Conservation (phyloP, 306 rosid genomes). For the Lagenaria siceraria region DNA sequence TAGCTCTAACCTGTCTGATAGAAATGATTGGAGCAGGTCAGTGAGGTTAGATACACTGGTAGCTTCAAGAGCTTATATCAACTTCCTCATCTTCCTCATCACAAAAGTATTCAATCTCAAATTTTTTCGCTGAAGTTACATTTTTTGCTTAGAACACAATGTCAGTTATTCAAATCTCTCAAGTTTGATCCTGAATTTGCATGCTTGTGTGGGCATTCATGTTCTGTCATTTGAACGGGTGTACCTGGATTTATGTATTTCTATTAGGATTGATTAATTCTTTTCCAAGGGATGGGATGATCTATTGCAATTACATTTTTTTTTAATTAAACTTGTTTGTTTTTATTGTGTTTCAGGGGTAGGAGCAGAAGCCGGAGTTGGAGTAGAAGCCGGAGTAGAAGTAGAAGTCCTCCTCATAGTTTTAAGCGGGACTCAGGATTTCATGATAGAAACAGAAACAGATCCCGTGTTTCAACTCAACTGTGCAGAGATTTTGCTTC, state of each 20-base stretch:
- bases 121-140: not conserved
- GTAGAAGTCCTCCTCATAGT: slow-evolving; percentile 53
- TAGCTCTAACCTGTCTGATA: slow-evolving; percentile 53
- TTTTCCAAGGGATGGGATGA: not conserved
- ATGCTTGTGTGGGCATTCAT: not conserved
- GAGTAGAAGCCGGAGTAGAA: slow-evolving; percentile 39
- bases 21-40: slow-evolving; percentile 56
- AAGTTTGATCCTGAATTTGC: not conserved
- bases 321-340: not conserved
- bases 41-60: slow-evolving; percentile 32
- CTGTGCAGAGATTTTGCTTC: slow-evolving; percentile 64
- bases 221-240: not conserved
- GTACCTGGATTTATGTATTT: not conserved
- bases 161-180: not conserved
- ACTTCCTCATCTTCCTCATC: not conserved
- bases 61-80: slow-evolving; percentile 1
- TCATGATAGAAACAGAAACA: slow-evolving; percentile 53
- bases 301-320: slow-evolving; percentile 1
- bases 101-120: not conserved
- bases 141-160: not conserved
- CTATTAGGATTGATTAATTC: not conserved
- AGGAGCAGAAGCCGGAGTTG: slow-evolving; percentile 30
- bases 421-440: slow-evolving; percentile 52
- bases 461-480: slow-evolving; percentile 45
- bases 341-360: slow-evolving; percentile 9